Percentiles rank a stretch among this genome's conserved stretches.
phyloP scores from a whole-genome alignment of 139 green algal species.

The Chlorella sp. region DNA sequence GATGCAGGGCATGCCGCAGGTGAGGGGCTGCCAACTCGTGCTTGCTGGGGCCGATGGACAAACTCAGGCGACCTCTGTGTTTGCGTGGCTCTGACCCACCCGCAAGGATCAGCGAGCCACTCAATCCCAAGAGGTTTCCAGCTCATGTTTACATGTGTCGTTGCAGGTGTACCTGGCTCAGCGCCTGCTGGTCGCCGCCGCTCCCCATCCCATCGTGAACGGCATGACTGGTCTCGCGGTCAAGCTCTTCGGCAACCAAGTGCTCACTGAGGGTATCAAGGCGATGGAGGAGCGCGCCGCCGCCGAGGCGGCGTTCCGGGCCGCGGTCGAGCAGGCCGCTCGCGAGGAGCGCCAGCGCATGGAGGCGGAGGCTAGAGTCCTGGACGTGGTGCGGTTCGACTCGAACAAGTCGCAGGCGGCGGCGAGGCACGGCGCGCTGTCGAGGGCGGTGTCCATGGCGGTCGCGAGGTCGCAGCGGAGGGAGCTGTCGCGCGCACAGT shows the following conservation, averaged over 20 bases:
- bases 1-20: no score
- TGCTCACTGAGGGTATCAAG: conserved; percentile 1
- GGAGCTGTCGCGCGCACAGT: not conserved
- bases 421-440: not conserved
- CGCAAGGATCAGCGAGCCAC: no score
- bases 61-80: no score
- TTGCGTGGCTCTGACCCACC: no score
- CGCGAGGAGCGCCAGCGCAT: not conserved
- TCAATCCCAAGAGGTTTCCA: no score
- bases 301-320: conserved; percentile 2
- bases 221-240: conserved; percentile 18
- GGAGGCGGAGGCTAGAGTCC: not conserved
- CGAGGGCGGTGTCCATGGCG: not conserved
- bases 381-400: not conserved
- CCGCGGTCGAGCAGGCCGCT: not conserved
- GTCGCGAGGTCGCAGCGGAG: not conserved
- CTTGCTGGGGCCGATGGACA: no score
- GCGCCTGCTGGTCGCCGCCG: conserved; percentile 20
- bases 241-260: conserved; percentile 10
- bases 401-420: not conserved
- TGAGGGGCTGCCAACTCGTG: no score
- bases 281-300: conserved; percentile 3
- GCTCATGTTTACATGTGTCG: no score
- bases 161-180: conserved; percentile 16
- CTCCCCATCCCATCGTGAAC: conserved; percentile 10